A percentile compares a stretch with the other conserved stretches of the same genome.
These are phyloP conservation scores for Fusarium cyanostomum DNA, from an alignment of 2,329 filamentous ascomycete genomes.

Conservation along the genomic window DNA sequence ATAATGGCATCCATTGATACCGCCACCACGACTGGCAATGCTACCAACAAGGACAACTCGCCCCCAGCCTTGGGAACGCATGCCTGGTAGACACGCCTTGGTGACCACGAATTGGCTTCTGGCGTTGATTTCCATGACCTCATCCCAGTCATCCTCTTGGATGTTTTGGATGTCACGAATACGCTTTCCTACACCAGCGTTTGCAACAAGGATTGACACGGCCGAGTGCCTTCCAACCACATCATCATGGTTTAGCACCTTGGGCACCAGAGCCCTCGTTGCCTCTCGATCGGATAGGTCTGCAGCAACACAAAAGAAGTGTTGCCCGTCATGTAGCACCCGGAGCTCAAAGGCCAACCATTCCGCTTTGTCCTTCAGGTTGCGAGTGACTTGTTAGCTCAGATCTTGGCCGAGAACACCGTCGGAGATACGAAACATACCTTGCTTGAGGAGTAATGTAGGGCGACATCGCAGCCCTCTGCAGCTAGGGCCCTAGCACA, in stretches of 20 bases:
- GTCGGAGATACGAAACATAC: constrained; percentile 16
- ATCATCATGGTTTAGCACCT: not conserved
- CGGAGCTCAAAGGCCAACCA: constrained; percentile 38
- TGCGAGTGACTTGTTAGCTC: not conserved
- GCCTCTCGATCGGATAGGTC: constrained; percentile 22
- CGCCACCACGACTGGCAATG: constrained; percentile 47
- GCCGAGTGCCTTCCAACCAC: constrained; percentile 34
- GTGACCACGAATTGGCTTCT: constrained; percentile 49
- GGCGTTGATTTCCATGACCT: constrained; percentile 48
- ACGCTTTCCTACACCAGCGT: constrained; percentile 47
- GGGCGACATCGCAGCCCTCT: constrained; percentile 48
- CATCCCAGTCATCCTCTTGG: constrained; percentile 49
- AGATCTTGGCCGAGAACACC: not conserved
- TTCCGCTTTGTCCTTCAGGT: constrained; percentile 45
- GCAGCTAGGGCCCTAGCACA: constrained; percentile 47
- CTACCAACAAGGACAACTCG: constrained; percentile 47
- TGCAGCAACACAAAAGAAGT: constrained; percentile 9
- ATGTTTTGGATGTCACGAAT: constrained; percentile 48
- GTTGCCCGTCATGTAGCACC: not conserved
- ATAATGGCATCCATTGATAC: constrained; percentile 50
- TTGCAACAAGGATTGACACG: constrained; percentile 47
- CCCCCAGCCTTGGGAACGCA: constrained; percentile 47
- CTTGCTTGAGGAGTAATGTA: constrained; percentile 49
- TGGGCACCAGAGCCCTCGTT: constrained; percentile 10
- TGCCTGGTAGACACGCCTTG: constrained; percentile 44